phyloP scores from a whole-genome alignment of 2,329 filamentous ascomycete species.

The Aspergillus fumigatiaffinis region DNA sequence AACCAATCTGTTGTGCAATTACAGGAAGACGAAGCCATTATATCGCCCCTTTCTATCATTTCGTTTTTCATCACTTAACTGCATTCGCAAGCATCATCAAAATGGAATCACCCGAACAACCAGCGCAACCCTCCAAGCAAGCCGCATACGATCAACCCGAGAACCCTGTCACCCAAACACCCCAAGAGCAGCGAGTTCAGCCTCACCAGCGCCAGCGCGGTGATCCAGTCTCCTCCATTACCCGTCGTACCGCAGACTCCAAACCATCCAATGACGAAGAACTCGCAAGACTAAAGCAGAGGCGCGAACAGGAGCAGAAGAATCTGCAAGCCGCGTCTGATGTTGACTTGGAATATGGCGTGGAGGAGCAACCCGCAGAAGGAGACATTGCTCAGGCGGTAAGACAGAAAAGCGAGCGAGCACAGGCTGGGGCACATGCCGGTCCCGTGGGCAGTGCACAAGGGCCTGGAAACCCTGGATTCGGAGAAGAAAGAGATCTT shows the following conservation, averaged over 20 bases:
- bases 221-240: conserved; percentile 21
- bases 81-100: neutral
- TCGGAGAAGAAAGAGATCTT: conserved; percentile 30
- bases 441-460: conserved; percentile 29
- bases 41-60: neutral
- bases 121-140: conserved; percentile 35
- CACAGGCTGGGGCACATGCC: conserved; percentile 33
- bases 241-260: conserved; percentile 23
- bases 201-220: conserved; percentile 18
- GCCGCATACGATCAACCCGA: conserved; percentile 28
- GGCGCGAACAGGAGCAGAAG: conserved; percentile 13
- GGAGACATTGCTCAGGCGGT: conserved; percentile 33
- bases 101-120: conserved; percentile 17
- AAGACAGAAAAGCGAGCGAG: conserved; percentile 19
- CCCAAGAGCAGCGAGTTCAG: conserved; percentile 20
- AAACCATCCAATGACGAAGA: conserved; percentile 25
- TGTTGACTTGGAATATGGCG: conserved; percentile 33
- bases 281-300: conserved; percentile 15
- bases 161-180: conserved; percentile 32
- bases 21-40: neutral
- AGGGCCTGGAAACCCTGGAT: conserved; percentile 27
- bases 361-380: conserved; percentile 34
- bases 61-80: neutral
- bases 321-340: conserved; percentile 16
- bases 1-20: neutral